Evolutionary conservation across 2,329 filamentous ascomycete species (phyloP), one percentile per base, ranked within the genome.

Genomic region (Diaporthe nobilis): DNA sequence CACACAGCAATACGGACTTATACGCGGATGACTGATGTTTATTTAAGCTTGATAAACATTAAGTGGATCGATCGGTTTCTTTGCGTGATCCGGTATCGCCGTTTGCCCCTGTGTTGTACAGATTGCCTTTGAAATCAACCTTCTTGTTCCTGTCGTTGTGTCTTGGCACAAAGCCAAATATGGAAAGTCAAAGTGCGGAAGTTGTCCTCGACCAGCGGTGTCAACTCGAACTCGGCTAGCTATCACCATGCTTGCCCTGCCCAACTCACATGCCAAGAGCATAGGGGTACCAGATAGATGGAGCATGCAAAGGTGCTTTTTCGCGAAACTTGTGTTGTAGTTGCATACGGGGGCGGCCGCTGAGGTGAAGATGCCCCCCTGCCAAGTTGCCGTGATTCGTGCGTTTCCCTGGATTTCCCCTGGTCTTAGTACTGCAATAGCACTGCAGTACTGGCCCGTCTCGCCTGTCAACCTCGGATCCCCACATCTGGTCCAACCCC

Each of bases 31-130:
- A n/a, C 28, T 51, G 25, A 49, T 34, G 42, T 67, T 51, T 67
- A 51, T 51, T 49, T 49, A n/a, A 49, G 44, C 61, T 67, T 37
- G 28, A 51, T 6, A 55, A 28, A 37, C 10, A n/a, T 3, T 1
- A n/a, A 49, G 39, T 65, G 61, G 61, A 67, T 37, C 44, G 15
- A 20, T 20, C 61, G 9, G 47, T 47, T 9, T 67, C 51, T 67
- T 51, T 37, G 61, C 20, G 61, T 49, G 61, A 49, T 67, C 61
- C 61, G 61, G 61, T 51, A 49, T 67, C 44, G 61, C 61, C 61
- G 20, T 67, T 34, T 65, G 25, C 60, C 60, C 60, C 42, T 67
- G 61, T 67, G 15, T 51, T 13, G 10, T 17, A 47, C 42, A 49
- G 44, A 51, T 67, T 47, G 25, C 49, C 10, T 42, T 37, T 34